A percentile compares a stretch with the other conserved stretches of the same genome.
Evolutionary conservation across 1,284 basidiomycete species (phyloP).

Genomic region (Apiotrichum akiyoshidainum): DNA sequence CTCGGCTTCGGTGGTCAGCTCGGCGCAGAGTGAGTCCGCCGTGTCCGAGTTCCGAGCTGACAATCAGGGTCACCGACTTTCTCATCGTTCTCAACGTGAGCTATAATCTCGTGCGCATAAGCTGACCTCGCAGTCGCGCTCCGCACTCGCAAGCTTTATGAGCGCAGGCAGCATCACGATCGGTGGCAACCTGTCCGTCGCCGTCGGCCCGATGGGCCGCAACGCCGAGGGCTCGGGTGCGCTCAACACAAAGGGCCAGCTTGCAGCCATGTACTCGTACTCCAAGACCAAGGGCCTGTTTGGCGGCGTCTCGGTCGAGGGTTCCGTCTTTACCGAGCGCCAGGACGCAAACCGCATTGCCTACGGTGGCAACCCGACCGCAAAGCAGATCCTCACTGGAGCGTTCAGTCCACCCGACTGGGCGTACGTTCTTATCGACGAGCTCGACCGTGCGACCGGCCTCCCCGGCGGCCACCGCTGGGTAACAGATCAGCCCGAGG

Average conservation of each 20-base stretch:
- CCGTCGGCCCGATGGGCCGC: slow-evolving; percentile 87
- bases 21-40: slow-evolving; percentile 53
- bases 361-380: slow-evolving; percentile 70
- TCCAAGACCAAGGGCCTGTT: slow-evolving; percentile 92
- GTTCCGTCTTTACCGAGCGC: slow-evolving; percentile 88
- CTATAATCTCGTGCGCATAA: neutral
- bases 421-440: slow-evolving; percentile 68
- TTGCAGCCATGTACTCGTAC: slow-evolving; percentile 96
- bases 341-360: slow-evolving; percentile 83
- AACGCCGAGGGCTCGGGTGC: slow-evolving; percentile 90
- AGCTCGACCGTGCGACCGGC: slow-evolving; percentile 69
- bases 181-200: slow-evolving; percentile 54
- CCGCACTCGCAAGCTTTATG: slow-evolving; percentile 81
- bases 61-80: slow-evolving; percentile 76
- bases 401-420: slow-evolving; percentile 69
- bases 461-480: slow-evolving; percentile 65
- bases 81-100: slow-evolving; percentile 79
- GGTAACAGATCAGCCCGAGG: slow-evolving; percentile 58
- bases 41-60: slow-evolving; percentile 56
- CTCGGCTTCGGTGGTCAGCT: slow-evolving; percentile 77
- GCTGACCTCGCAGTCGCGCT: slow-evolving; percentile 43
- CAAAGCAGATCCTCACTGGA: slow-evolving; percentile 75
- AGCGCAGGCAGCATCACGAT: slow-evolving; percentile 76
- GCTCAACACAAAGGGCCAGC: slow-evolving; percentile 77
- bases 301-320: slow-evolving; percentile 75